Evolutionary conservation across 441 rosid species (phyloP), one percentile per base, ranked within the genome.

Genomic region (Pelargonium exstipulatum): DNA sequence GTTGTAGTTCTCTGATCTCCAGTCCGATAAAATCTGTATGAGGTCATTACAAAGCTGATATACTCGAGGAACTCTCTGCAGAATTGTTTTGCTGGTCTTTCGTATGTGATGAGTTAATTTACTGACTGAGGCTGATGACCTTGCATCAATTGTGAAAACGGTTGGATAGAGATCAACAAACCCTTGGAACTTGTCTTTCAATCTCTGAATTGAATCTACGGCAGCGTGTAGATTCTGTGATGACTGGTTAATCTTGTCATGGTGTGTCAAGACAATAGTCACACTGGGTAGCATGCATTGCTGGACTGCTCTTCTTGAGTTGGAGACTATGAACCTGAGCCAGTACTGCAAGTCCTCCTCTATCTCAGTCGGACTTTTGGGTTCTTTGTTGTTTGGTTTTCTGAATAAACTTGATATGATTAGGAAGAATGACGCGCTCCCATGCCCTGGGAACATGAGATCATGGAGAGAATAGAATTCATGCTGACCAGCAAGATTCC

Each of bases 401-500:
- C 82, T 80, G 83, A 85, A 91, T 83, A 94, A 83, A 78, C 97
- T 94, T 65, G 87, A 69, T 76, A 87, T 71, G 82, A 94, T 84
- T 43, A 94, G 73, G 88, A 94, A 94, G 81, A 81, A 82, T 2
- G 89, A 82, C 7, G 97, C 96, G 45, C 92, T 90, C 3, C 96
- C 96, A 60, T 85, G 86, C 3, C 96, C 90, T 0, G 99, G 96
- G 76, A 91, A 94, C 99, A 94, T 91, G 75, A 94, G 83, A 81
- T 94, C 97, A 75, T 94, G 96, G 65, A 94, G 88, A 55, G 97
- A 86, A 67, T 81, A 87, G 76, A 83, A 87, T 80, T 95, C 96
- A n/a, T 95, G 98, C 74, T 92, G 94, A 62, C 97, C 97, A 0
- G 90, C 92, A 26, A 92, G 91, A 77, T 91, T 90, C 99, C 99